These are phyloP conservation scores for Lentinula boryana DNA, from an alignment of 768 basidiomycete genomes.

Conservation along the genomic window DNA sequence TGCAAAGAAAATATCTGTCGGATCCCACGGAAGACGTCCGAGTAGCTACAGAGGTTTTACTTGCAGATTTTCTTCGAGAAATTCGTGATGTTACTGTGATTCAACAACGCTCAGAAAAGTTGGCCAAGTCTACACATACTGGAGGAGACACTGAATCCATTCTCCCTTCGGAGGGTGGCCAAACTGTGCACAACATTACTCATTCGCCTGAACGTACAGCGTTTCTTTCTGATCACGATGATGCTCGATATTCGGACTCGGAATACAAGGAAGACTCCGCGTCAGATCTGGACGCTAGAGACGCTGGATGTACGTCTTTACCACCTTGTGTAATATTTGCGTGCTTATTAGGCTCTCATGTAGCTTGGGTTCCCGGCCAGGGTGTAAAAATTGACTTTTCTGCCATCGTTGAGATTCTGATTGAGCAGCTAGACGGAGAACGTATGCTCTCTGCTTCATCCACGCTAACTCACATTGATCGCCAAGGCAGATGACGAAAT, in stretches of 20 bases:
- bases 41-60: slow-evolving; percentile 81
- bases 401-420: slow-evolving; percentile 89
- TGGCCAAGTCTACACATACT: slow-evolving; percentile 34
- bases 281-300: slow-evolving; percentile 48
- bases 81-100: slow-evolving; percentile 81
- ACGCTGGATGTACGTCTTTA: slow-evolving; percentile 51
- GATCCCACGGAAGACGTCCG: slow-evolving; percentile 94
- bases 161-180: slow-evolving; percentile 31
- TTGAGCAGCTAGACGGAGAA: slow-evolving; percentile 78
- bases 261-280: slow-evolving; percentile 41
- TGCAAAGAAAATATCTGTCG: slow-evolving; percentile 80
- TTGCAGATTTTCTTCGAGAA: slow-evolving; percentile 88
- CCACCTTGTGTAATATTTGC: neutral
- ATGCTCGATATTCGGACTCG: slow-evolving; percentile 29
- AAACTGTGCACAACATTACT: slow-evolving; percentile 13
- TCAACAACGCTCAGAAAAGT: slow-evolving; percentile 57
- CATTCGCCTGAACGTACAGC: slow-evolving; percentile 51
- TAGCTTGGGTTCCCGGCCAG: slow-evolving; percentile 91
- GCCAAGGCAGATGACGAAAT: slow-evolving; percentile 75
- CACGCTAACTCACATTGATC: slow-evolving; percentile 4
- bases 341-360: slow-evolving; percentile 6
- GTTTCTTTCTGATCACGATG: slow-evolving; percentile 51
- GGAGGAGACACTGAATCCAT: slow-evolving; percentile 33
- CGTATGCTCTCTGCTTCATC: slow-evolving; percentile 44
- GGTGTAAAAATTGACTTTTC: slow-evolving; percentile 88